Evolutionary conservation across 495 filamentous ascomycete species (phyloP).

Genomic region (Daldinia loculata): DNA sequence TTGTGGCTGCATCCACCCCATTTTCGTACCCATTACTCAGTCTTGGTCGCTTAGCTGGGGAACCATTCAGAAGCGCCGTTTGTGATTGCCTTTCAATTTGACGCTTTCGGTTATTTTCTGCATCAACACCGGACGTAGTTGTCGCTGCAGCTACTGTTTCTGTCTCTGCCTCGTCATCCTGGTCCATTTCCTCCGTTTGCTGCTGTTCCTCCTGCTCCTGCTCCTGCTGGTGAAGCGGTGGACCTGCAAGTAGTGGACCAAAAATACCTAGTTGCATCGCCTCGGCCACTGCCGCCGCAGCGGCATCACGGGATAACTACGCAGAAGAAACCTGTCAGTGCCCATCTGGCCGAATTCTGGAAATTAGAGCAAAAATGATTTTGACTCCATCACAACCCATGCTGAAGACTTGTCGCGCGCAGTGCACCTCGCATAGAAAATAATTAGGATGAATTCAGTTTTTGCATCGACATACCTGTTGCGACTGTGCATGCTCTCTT

Average conservation of each 20-base stretch:
- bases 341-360: constrained; percentile 46
- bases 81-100: constrained; percentile 56
- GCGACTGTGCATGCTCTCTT: constrained; percentile 65
- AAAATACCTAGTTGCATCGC: constrained; percentile 57
- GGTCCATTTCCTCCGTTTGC: constrained; percentile 43
- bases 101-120: constrained; percentile 61
- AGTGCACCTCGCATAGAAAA: constrained; percentile 42
- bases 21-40: constrained; percentile 70
- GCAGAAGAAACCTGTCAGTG: constrained; percentile 53
- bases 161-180: constrained; percentile 49
- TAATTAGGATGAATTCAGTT: neutral
- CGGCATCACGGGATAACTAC: constrained; percentile 57
- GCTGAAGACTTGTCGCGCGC: constrained; percentile 35
- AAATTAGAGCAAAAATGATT: constrained; percentile 41
- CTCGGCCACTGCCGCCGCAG: constrained; percentile 54
- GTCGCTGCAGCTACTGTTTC: constrained; percentile 29
- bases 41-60: constrained; percentile 62
- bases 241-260: constrained; percentile 55
- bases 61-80: constrained; percentile 55
- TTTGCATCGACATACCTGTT: constrained; percentile 61
- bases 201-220: constrained; percentile 47
- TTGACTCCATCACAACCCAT: constrained; percentile 39
- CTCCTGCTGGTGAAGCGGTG: constrained; percentile 44
- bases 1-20: constrained; percentile 66
- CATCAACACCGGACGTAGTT: constrained; percentile 46